Evolutionary conservation across 2,329 filamentous ascomycete genomes (phyloP), one percentile per base, ranked within the genome.

Genomic region (Elsinoe fawcettii): DNA sequence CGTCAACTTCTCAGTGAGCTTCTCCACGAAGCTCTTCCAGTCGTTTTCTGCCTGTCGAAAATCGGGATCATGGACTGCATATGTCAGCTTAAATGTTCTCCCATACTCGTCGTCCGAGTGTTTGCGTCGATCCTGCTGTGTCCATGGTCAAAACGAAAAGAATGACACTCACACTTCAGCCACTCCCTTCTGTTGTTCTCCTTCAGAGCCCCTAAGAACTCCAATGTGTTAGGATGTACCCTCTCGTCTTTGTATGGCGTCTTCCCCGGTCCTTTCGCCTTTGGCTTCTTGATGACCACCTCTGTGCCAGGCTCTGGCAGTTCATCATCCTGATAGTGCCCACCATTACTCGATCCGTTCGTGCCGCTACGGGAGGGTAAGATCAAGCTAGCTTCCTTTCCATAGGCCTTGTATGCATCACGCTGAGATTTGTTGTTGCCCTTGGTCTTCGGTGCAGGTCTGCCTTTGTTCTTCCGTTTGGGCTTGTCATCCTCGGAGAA

Each of bases 31-130:
- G 1, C 82, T 81, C 49, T 88, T 82, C 79, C 88, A 96, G 69
- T 96, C 90, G 59, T 86, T 85, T 58, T 90, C 80, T 1, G 90
- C 82, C 56, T 84, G 79, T 59, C 90, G 81, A 69, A 88, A 95
- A 64, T 95, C 87, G 44, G 79, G 78, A 69, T 95, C 89, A 69
- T 93, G 82, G 65, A 83, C 89, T 93, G 49, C 47, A n/a, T 23
- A 18, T n/a, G 39, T 55, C 39, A 55, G 53, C 49, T 37, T 22
- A 3, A 12, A 8, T 9, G 27, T 30, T 30, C 27, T 30, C 5
- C 27, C 27, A 5, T 9, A 5, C 27, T 30, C 27, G 9, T 30
- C 27, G 5, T 5, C 27, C 27, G 9, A 37, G 4, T 37, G 34
- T 4, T 3, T 7, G 34, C 11, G 9, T 12, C 34, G 34, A 12